Base-by-base conservation (phyloP, 257 asterid genomes). In the Lycium ferocissimum region DNA sequence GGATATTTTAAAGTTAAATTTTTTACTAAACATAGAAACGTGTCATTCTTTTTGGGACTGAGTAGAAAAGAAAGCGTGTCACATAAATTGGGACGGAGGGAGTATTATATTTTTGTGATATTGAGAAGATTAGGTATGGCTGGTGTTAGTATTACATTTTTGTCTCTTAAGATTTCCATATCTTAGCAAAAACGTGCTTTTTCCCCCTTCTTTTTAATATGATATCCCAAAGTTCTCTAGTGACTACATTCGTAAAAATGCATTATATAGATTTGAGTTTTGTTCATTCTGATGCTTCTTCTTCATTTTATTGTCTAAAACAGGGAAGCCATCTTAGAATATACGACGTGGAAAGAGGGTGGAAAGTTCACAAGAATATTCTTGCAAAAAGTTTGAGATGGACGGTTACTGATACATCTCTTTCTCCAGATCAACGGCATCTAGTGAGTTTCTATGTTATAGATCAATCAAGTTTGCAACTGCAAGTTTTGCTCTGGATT, bases 311-410 rank as follows among this genome's bases (percentile, higher is more conserved):
- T 71, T 51, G 78, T 86, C 7, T 83, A 56, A 83, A 85, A 61
- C 91, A 95, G 99, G 99, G 97, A 88, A 93, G 99, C 85, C 95
- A 92, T 76, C 92, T 95, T 78, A 92, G 93, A 89, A 88, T 94
- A 89, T 95, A 95, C 57, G 88, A 95, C 72, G 99, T 95, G 20
- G 99, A 95, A 7, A 85, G 89, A 84, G 95, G 94, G 87, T 94
- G 98, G 99, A 95, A 89, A 91, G 97, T 95, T 86, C 94, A 67
- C 86, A 95, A 95, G 93, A 88, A 93, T 85, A 88, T 94, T 86
- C 86, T 85, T 66, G 98, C 98, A 3, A 87, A 87, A 91, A 92
- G 97, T 93, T 91, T 94, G 92, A 90, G 95, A 87, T 95, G 99
- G 98, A 92, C 99, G 17, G 91, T 95, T 78, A 95, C 99, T 37